Evolutionary conservation across 257 asterid genomes (phyloP).

Genomic region (Solanum okadae): DNA sequence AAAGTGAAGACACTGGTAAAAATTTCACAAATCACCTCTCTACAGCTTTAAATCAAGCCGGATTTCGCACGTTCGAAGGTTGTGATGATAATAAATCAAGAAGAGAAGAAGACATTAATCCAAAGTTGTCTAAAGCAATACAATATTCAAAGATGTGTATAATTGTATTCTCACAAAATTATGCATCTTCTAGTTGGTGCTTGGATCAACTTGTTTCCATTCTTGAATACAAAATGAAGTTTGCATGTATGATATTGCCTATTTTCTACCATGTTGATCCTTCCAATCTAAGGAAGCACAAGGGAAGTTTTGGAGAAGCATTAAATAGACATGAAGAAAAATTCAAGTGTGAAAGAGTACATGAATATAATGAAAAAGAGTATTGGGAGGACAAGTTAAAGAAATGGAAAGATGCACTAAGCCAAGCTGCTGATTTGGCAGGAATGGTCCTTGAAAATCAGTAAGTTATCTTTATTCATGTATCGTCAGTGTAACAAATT

Average conservation of each 20-base stretch:
- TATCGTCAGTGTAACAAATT: neutral
- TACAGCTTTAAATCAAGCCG: neutral
- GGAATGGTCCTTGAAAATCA: neutral
- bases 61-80: neutral
- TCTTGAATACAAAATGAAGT: neutral
- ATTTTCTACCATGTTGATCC: neutral
- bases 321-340: neutral
- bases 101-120: neutral
- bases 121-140: neutral
- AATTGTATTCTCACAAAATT: neutral
- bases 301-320: neutral
- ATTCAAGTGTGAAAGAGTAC: neutral
- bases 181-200: neutral
- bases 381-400: neutral
- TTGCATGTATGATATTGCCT: neutral
- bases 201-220: neutral
- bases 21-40: neutral
- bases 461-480: neutral
- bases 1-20: neutral
- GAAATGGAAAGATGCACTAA: neutral
- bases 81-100: neutral
- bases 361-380: neutral
- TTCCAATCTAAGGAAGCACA: neutral
- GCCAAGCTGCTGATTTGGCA: neutral
- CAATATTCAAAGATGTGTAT: neutral